Base-by-base conservation (phyloP, 352 stramenopile species). In the Phytophthora citricola region DNA sequence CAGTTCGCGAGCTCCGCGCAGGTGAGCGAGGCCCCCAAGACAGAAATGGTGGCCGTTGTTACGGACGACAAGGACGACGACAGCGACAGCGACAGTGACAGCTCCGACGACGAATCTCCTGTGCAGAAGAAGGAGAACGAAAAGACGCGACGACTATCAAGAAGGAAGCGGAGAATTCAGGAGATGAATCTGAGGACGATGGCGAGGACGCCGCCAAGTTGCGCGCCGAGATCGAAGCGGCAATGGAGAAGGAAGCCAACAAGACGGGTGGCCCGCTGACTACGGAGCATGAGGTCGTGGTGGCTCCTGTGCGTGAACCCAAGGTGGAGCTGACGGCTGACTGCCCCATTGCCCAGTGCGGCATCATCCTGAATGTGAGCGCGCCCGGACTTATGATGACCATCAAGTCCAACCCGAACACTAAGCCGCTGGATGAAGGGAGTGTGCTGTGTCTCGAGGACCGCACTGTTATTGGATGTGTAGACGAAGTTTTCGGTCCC, bases 401-500 rank as follows among this genome's bases (percentile, higher is more conserved):
- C 3, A 81, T 95, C 70, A 91, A 95, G 61, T 90, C 84, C 5
- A 78, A 82, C 17, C 50, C 73, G 29, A 79, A 80, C 48, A 58
- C 57, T 14, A 88, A 89, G 58, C 81, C 83, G 0, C 64, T 95
- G 41, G 83, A 94, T 46, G 87, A 95, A 75, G 87, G 83, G 49
- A 94, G 84, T 31, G 84, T 95, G 48, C 58, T 95, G 51, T 95
- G 87, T 66, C 75, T 95, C 4, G 75, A 89, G 50, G 81, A 94
- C 53, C 85, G 84, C 38, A 88, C 80, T 0, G 80, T 95, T 32
- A 52, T 95, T 14, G 87, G 87, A 12, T 94, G 85, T 44, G 79
- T 96, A 15, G 86, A 96, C 58, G 88, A 96, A 60, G 67, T 96
- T 1, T 96, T 96, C 66, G 88, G 88, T 5, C 88, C 86, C 3